Evolutionary conservation across 164 flowering plant species (phyloP), one percentile per base, ranked within the genome.

Genomic region (Saururus chinensis): DNA sequence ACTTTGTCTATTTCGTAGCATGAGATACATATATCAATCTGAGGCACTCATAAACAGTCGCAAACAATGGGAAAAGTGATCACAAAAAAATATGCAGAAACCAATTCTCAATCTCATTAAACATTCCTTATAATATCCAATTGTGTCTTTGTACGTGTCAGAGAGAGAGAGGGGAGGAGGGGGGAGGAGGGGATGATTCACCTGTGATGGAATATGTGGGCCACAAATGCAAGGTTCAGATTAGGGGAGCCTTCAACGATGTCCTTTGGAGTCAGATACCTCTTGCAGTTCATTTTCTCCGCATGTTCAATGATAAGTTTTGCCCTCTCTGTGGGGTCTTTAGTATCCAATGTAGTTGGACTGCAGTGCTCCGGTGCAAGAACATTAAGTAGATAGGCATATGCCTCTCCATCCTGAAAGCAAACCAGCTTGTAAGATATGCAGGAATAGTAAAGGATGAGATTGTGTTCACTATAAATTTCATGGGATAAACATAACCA

Each of bases 181-280:
- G n/a, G n/a, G n/a, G n/a, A n/a, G n/a, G n/a, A n/a, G n/a, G n/a
- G n/a, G n/a, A n/a, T n/a, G 21, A 66, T 56, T 60, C n/a, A 89
- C 96, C 98, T 87, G 22, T 85, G 77, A 21, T 92, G 98, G 74
- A 92, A 89, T 64, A 92, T 80, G 65, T 92, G 96, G 7, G 98
- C 95, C 62, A 85, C 91, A 70, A 92, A 92, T 57, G 87, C 96
- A 66, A 92, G 92, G 75, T 92, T 92, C 66, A 92, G 73, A 80
- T 85, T 92, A 66, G 96, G 13, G 20, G 92, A 84, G 51, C 98
- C 98, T 42, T 92, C 96, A 60, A 80, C 84, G 64, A 92, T 89
- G 69, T 92, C 98, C 51, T 82, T 78, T 23, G 95, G 86, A 17
- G 75, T 74, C 23, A 92, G 64, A 68, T 87, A 92, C 75, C 89